Conservation (phyloP, 495 filamentous ascomycete genomes). For the Penicillium silybi region DNA sequence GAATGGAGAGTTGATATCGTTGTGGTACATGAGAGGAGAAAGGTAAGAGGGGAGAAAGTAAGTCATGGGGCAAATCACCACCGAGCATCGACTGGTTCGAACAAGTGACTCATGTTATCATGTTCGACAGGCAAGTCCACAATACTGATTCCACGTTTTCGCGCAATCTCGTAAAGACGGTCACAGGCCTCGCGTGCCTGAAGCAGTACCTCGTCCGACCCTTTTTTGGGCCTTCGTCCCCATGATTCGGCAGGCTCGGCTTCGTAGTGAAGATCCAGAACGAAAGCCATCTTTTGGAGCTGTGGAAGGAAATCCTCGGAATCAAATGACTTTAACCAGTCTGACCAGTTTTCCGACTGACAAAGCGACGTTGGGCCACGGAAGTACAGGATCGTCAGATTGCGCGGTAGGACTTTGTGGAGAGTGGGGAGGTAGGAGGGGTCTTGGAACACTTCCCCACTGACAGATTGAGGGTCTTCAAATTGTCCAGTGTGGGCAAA, state of each 20-base stretch:
- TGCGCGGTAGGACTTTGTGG: slow-evolving; percentile 15
- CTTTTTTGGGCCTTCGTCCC: neutral
- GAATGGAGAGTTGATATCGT: neutral
- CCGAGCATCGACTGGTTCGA: neutral
- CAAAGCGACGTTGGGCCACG: slow-evolving; percentile 20
- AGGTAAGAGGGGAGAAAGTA: neutral
- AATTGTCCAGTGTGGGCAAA: slow-evolving; percentile 7
- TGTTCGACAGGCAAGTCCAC: slow-evolving; percentile 2
- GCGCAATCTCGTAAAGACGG: slow-evolving; percentile 7
- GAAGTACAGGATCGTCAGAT: slow-evolving; percentile 18
- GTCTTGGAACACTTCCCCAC: slow-evolving; percentile 23
- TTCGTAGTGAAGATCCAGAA: slow-evolving; percentile 19
- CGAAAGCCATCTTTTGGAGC: slow-evolving; percentile 17
- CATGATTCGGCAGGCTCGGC: neutral
- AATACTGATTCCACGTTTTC: slow-evolving; percentile 10
- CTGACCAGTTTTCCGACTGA: slow-evolving; percentile 12
- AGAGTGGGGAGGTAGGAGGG: slow-evolving; percentile 10
- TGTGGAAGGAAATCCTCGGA: slow-evolving; percentile 13
- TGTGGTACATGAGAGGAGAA: neutral
- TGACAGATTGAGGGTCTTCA: slow-evolving; percentile 20
- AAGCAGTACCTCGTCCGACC: slow-evolving; percentile 9
- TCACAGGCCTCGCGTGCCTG: slow-evolving; percentile 16
- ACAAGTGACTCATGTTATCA: neutral
- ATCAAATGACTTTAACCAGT: slow-evolving; percentile 19
- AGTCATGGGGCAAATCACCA: neutral